Base-by-base conservation (phyloP, 1,284 basidiomycete species). In the Irpex lacteus region DNA sequence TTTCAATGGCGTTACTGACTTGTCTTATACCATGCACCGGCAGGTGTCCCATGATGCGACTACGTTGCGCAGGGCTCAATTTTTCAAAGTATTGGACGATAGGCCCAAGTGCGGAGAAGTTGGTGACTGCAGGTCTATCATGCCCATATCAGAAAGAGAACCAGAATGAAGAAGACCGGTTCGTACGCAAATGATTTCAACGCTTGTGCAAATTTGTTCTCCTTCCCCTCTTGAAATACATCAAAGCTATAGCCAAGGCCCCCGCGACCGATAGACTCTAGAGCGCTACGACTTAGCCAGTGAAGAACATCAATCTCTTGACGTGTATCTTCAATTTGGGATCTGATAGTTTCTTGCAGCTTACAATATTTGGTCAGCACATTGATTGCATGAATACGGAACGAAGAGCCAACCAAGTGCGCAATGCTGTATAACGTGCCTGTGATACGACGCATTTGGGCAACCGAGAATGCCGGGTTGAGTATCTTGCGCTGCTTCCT, bases 231-330 rank as follows among this genome's bases (percentile, higher is more conserved):
- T 8, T 68, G 64, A 34, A 73, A 66, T 2, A 70, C 67, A 54
- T 71, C 66, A 61, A 74, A 73, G 4, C 70, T 70, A 61, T 73
- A 71, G 1, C 71, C 74, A 5, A 74, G 65, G 0, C 70, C 71
- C 21, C 69, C 73, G 58, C 71, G 72, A 5, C 75, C 72, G 55
- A 76, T 68, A 36, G 70, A 65, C 62, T 74, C 75, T 3, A 74
- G 66, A 11, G 74, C 71, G 15, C 70, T 67, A 18, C 71, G 69
- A 18, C 68, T 68, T 65, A 70, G 69, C 71, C 73, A 74, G 4
- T 63, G 58, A 37, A 67, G 59, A 19, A 75, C 60, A 62, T 75
- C 69, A 44, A 76, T 52, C 36, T 69, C 70, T 37, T 65, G 59
- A 4, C 56, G 21, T 13, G 62, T 64, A 13, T 34, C 50, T 4